Percentiles rank a stretch among this genome's conserved stretches.
phyloP scores from a whole-genome alignment of 2,329 filamentous ascomycete species.

The Colletotrichum tabaci region DNA sequence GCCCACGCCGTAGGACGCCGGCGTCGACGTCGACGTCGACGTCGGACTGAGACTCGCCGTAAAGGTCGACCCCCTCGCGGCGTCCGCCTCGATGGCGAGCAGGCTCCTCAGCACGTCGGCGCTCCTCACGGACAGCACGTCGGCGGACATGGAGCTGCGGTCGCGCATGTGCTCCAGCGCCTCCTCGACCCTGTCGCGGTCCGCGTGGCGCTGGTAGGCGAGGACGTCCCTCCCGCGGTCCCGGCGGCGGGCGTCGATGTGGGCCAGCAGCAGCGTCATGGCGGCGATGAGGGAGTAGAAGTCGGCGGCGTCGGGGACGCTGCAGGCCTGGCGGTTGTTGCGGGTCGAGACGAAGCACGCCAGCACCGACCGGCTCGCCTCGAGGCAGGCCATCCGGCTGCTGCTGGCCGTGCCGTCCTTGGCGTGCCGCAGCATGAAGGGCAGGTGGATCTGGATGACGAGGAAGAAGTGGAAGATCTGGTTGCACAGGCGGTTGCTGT shows the following conservation, averaged over 20 bases:
- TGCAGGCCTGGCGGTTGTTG: slow-evolving; percentile 44
- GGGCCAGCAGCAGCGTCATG: slow-evolving; percentile 56
- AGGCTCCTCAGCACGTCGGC: slow-evolving; percentile 51
- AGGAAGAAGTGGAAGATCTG: slow-evolving; percentile 57
- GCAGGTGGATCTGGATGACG: slow-evolving; percentile 56
- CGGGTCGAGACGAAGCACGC: slow-evolving; percentile 53
- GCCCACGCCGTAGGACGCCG: not conserved
- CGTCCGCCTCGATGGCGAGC: slow-evolving; percentile 52
- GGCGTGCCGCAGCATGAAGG: slow-evolving; percentile 52
- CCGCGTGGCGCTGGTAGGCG: slow-evolving; percentile 55
- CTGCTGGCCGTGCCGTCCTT: slow-evolving; percentile 47
- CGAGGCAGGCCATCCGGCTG: slow-evolving; percentile 54
- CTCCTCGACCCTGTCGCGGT: slow-evolving; percentile 59
- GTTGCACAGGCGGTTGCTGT: slow-evolving; percentile 50
- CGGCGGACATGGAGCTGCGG: slow-evolving; percentile 47
- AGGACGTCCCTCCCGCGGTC: slow-evolving; percentile 47
- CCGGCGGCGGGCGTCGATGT: slow-evolving; percentile 51
- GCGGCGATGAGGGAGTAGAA: slow-evolving; percentile 56
- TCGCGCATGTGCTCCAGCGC: slow-evolving; percentile 53
- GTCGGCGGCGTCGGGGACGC: slow-evolving; percentile 51
- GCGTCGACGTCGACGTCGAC: not conserved
- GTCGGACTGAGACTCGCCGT: slow-evolving; percentile 8
- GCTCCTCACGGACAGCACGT: slow-evolving; percentile 51
- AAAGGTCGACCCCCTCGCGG: slow-evolving; percentile 42
- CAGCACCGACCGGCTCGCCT: slow-evolving; percentile 56